phyloP scores from a whole-genome alignment of 176 grass and related monocot genomes.

The Bonia amplexicaulis region DNA sequence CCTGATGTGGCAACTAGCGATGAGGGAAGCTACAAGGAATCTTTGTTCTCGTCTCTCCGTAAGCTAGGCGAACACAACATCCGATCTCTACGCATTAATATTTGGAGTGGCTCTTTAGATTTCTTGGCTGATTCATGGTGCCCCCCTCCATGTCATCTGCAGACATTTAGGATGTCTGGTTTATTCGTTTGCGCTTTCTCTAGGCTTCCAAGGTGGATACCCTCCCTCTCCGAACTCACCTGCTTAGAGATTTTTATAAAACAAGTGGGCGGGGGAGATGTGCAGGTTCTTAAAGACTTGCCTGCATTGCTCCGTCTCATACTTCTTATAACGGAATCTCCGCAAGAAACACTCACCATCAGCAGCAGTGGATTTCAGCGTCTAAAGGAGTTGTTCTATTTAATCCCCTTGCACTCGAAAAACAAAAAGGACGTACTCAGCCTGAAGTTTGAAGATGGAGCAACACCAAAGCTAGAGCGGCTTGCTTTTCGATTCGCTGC shows the following conservation, averaged over 20 bases:
- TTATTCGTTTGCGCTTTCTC: background rate
- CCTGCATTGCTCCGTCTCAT: background rate
- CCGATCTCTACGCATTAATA: background rate
- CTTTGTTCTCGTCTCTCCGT: slow-evolving; percentile 6
- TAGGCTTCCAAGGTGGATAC: slow-evolving; percentile 16
- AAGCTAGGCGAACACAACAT: slow-evolving; percentile 22
- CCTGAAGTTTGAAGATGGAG: slow-evolving; percentile 21
- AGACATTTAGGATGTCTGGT: background rate
- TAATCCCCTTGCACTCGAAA: no score
- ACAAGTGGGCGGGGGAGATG: background rate
- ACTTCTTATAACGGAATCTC: background rate
- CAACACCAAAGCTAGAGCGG: slow-evolving; percentile 18
- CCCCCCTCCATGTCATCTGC: background rate
- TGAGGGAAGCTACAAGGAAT: background rate
- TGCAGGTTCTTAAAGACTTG: slow-evolving; percentile 15
- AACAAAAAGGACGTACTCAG: background rate
- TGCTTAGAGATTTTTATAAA: background rate
- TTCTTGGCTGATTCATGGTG: slow-evolving; percentile 21
- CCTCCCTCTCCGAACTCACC: slow-evolving; percentile 12
- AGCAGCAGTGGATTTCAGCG: slow-evolving; percentile 7
- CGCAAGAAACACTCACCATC: slow-evolving; percentile 1
- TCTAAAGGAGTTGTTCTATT: slow-evolving; percentile 18
- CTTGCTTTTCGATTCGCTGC: background rate
- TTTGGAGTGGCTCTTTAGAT: slow-evolving; percentile 7
- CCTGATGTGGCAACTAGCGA: background rate